Conservation (phyloP, 768 basidiomycete species). For the Boletus pseudo-olivaceus region DNA sequence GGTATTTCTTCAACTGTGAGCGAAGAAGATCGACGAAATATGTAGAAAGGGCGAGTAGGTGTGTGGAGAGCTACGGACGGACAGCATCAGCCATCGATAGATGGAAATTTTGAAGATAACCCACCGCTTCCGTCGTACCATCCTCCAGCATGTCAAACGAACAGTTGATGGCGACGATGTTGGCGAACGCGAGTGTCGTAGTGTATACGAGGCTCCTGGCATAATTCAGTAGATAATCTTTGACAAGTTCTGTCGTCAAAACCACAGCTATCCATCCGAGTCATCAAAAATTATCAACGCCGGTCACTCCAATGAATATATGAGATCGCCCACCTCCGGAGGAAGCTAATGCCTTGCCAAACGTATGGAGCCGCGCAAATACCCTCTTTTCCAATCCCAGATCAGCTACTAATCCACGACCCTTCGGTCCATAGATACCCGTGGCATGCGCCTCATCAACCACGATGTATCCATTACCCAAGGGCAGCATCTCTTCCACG, state of each 20-base stretch:
- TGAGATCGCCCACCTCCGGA: slow-evolving; percentile 66
- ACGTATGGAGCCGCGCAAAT: slow-evolving; percentile 80
- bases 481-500: slow-evolving; percentile 59
- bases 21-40: slow-evolving; percentile 36
- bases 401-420: slow-evolving; percentile 68
- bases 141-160: slow-evolving; percentile 77
- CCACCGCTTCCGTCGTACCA: slow-evolving; percentile 55
- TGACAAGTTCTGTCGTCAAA: slow-evolving; percentile 65
- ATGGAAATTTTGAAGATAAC: neutral
- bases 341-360: slow-evolving; percentile 86
- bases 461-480: slow-evolving; percentile 65
- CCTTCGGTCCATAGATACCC: slow-evolving; percentile 79
- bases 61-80: slow-evolving; percentile 26
- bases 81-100: slow-evolving; percentile 27
- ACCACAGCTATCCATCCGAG: slow-evolving; percentile 57
- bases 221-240: slow-evolving; percentile 88
- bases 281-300: neutral
- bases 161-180: slow-evolving; percentile 69
- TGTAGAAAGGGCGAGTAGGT: slow-evolving; percentile 18
- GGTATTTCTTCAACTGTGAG: slow-evolving; percentile 28
- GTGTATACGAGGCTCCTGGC: slow-evolving; percentile 91
- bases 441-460: slow-evolving; percentile 96
- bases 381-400: slow-evolving; percentile 71
- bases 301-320: neutral
- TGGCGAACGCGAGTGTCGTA: slow-evolving; percentile 75